Evolutionary conservation across 2,329 filamentous ascomycete genomes (phyloP).

Genomic region (Fusarium globosum): DNA sequence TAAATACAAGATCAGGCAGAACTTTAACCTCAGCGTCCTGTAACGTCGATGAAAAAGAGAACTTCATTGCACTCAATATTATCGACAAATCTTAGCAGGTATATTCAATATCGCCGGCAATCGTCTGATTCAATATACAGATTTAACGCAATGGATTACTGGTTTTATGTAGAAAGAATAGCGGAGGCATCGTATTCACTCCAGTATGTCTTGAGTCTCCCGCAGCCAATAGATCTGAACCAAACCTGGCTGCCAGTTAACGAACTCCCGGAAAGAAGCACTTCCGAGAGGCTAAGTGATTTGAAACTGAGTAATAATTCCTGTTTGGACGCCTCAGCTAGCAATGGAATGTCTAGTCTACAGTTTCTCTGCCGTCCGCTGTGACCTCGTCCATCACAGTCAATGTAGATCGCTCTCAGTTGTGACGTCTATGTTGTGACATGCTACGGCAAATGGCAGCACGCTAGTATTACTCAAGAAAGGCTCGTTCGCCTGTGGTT

Average conservation of each 20-base stretch:
- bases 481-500: accelerated
- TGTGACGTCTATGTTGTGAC: background rate
- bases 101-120: no score
- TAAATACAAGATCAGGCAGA: no score
- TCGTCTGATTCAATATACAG: no score
- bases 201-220: no score
- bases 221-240: background rate
- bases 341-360: accelerated
- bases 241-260: accelerated
- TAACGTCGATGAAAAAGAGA: no score
- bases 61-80: no score
- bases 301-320: background rate
- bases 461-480: accelerated
- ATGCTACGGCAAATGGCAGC: accelerated
- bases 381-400: accelerated
- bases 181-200: no score
- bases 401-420: accelerated
- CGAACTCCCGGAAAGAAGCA: background rate
- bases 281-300: background rate
- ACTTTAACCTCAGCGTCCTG: no score
- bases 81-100: no score
- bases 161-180: no score
- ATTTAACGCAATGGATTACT: no score
- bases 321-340: accelerated
- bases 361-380: no score